Conservation (phyloP, 108 stramenopile genomes). For the Nitzschia putrida region DNA sequence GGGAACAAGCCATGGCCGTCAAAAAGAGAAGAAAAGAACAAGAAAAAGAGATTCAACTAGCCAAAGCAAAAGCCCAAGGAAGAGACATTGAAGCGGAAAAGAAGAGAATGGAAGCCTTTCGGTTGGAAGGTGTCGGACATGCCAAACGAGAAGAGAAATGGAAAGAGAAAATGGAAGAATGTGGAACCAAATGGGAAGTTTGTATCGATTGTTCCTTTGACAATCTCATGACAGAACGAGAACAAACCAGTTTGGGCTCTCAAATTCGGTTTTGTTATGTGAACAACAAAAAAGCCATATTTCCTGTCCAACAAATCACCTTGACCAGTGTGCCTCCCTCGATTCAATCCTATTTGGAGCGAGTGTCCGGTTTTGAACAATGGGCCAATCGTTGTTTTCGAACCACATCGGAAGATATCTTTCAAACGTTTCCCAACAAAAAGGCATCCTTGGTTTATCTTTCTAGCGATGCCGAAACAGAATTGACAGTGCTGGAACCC, state of each 20-base stretch:
- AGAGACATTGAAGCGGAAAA: conserved; percentile 72
- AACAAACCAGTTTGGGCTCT: conserved; percentile 61
- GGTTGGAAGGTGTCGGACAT: conserved; percentile 55
- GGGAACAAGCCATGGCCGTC: conserved; percentile 40
- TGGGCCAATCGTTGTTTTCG: conserved; percentile 66
- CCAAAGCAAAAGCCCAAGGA: conserved; percentile 67
- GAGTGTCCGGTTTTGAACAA: conserved; percentile 75
- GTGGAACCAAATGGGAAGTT: conserved; percentile 39
- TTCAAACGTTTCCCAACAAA: conserved; percentile 47
- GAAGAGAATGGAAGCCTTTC: conserved; percentile 33
- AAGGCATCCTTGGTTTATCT: conserved; percentile 70
- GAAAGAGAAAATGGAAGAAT: conserved; percentile 36
- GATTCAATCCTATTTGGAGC: conserved; percentile 59
- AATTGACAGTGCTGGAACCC: conserved; percentile 54
- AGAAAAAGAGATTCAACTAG: conserved; percentile 48
- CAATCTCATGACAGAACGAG: conserved; percentile 63
- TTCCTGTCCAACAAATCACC: conserved; percentile 56
- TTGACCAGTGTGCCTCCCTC: conserved; percentile 28
- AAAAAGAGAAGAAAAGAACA: conserved; percentile 71
- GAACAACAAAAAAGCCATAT: conserved; percentile 50
- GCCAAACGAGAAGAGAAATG: conserved; percentile 54
- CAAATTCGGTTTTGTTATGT: conserved; percentile 80
- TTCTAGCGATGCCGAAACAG: conserved; percentile 76
- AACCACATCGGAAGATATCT: conserved; percentile 41
- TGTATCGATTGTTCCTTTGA: conserved; percentile 81